phyloP scores from a whole-genome alignment of 306 rosid species.

The Fragaria nilgerrensis region DNA sequence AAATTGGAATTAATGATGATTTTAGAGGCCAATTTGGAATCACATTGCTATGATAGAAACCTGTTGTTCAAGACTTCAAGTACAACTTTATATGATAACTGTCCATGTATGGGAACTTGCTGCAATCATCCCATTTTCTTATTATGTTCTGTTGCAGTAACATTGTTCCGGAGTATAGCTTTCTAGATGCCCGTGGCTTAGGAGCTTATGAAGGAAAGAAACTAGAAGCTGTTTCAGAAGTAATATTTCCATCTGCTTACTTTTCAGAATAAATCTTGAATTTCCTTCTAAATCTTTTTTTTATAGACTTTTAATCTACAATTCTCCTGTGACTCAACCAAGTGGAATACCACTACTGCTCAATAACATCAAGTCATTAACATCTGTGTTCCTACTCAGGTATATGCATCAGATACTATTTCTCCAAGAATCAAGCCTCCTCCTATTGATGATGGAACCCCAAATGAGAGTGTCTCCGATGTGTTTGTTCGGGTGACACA shows the following conservation, averaged over 20 bases:
- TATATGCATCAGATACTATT: conserved; percentile 70
- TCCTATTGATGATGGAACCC: conserved; percentile 77
- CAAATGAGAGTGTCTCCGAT: conserved; percentile 88
- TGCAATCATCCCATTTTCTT: conserved; percentile 9
- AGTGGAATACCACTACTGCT: background rate
- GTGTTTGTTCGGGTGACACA: conserved; percentile 87
- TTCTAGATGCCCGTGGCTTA: conserved; percentile 87
- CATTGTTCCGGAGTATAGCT: conserved; percentile 92
- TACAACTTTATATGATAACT: background rate
- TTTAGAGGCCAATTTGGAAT: conserved; percentile 5
- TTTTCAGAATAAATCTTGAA: background rate
- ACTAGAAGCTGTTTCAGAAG: conserved; percentile 71
- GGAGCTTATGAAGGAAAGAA: conserved; percentile 89
- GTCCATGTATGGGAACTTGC: conserved; percentile 3
- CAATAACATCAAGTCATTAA: background rate
- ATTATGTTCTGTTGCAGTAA: conserved; percentile 49
- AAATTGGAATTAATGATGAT: conserved; percentile 3
- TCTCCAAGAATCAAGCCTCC: conserved; percentile 76
- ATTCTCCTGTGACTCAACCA: background rate
- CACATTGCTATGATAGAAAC: background rate
- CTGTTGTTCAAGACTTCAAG: background rate
- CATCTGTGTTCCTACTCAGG: conserved; percentile 31
- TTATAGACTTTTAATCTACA: background rate
- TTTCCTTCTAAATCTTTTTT: too few relatives aligned
- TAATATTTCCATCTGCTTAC: conserved; percentile 28